Conservation (phyloP, 441 rosid species). For the Populus hybrid region DNA sequence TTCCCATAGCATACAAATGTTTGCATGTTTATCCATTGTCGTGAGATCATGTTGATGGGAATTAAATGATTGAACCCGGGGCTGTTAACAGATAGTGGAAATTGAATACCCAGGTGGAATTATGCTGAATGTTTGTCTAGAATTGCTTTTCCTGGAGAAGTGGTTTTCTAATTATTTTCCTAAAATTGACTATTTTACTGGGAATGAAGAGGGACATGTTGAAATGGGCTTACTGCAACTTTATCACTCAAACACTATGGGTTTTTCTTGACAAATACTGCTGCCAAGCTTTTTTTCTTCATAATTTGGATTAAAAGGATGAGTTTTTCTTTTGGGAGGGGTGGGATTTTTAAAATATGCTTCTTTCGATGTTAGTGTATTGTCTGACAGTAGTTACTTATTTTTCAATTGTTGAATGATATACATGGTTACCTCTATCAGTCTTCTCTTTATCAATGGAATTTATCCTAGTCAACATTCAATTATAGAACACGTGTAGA, state of each 20-base stretch:
- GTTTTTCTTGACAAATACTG: not conserved
- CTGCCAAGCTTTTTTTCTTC: not conserved
- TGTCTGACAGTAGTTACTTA: not conserved
- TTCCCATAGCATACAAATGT: not conserved
- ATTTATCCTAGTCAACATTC: not conserved
- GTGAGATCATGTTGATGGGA: not conserved
- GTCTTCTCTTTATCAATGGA: not conserved
- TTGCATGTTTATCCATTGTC: too few relatives aligned
- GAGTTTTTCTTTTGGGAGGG: not conserved
- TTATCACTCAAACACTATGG: not conserved
- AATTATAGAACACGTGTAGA: not conserved
- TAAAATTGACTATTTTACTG: not conserved
- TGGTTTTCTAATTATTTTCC: slow-evolving; percentile 2
- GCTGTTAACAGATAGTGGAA: not conserved
- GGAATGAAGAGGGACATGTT: not conserved
- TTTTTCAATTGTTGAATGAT: too few relatives aligned
- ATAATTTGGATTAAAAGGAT: not conserved
- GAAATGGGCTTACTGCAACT: not conserved
- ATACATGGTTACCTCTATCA: not conserved
- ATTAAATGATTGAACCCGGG: not conserved
- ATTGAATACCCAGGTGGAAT: not conserved
- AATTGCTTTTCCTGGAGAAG: not conserved
- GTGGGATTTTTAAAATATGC: not conserved
- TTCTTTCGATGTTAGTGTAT: not conserved
- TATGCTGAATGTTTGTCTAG: not conserved